Base-by-base conservation (phyloP, 208 protist species). In the Spongospora subterranea region DNA sequence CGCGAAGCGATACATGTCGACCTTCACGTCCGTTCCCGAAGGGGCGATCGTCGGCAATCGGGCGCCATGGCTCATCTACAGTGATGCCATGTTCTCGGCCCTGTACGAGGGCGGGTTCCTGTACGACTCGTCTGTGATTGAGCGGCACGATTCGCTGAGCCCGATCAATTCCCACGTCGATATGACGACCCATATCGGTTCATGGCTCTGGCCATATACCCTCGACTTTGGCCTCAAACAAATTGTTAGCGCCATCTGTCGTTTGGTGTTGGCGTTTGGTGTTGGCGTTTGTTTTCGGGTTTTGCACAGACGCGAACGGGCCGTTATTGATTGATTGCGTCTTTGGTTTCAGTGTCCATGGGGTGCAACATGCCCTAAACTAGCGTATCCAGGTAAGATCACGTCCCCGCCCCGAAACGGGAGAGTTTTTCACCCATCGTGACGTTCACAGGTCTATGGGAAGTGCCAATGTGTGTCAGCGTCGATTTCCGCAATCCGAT, bases 391-490 rank as follows among this genome's bases (percentile, higher is more conserved):
- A 60, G 50, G 50, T 60, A 60, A 60, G 50, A n/a, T n/a, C n/a
- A n/a, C n/a, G n/a, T n/a, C 24, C 50, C 24, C 24, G 24, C 13
- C 6, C 13, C 13, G 24, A 6, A 29, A 60, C 24, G 50, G 50
- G 50, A 60, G 13, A 60, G 50, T 24, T 29, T 60, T 29, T 60
- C 50, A 60, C 6, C 6, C 13, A 6, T 60, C 13, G 50, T 60
- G 6, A 29, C 13, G 6, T 60, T 60, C 13, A 60, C 6, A 60
- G 50, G 50, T 29, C 24, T 60, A 6, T 60, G 50, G 50, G 50
- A 60, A 60, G 50, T 60, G 50, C 50, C 50, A 60, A 60, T 60
- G 50, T 60, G 50, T 24, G 50, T 60, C 50, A 60, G 50, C 50
- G 50, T 60, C 50, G 50, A 60, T 24, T 60, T 60, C 50, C 50